A percentile compares a stretch with the other conserved stretches of the same genome.
Conservation (phyloP, 257 asterid species). For the Fraxinus excelsior region DNA sequence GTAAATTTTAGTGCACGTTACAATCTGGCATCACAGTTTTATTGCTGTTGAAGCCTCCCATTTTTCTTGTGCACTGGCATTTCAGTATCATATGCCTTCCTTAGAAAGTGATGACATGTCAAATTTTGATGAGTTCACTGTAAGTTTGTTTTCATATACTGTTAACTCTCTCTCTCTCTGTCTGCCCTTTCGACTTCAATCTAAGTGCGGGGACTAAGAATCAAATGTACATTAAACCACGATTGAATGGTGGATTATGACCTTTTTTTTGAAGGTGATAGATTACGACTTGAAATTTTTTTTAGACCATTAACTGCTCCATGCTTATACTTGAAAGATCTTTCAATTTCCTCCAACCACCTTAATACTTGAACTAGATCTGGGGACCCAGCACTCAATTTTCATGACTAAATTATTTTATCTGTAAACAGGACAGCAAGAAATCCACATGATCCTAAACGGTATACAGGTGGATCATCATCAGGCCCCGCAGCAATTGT, state of each 20-base stretch:
- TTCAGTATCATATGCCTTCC: constrained; percentile 15
- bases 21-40: neutral
- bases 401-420: neutral
- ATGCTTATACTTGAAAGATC: neutral
- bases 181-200: constrained; percentile 12
- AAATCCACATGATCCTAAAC: constrained; percentile 93
- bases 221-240: neutral
- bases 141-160: constrained; percentile 8
- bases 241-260: neutral
- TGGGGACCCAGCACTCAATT: neutral
- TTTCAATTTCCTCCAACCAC: neutral
- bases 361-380: neutral
- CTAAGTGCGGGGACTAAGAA: neutral
- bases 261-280: too few relatives aligned
- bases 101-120: constrained; percentile 5
- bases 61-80: neutral
- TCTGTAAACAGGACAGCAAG: constrained; percentile 72
- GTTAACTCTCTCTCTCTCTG: neutral
- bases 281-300: neutral
- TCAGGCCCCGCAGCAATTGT: constrained; percentile 99
- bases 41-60: neutral
- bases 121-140: constrained; percentile 1
- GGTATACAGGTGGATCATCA: constrained; percentile 98
- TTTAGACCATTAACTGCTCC: neutral
- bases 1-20: neutral